Percentiles rank a stretch among this genome's conserved stretches.
Evolutionary conservation across 2,329 filamentous ascomycete species (phyloP).

Genomic region (Rhinocladiella similis): DNA sequence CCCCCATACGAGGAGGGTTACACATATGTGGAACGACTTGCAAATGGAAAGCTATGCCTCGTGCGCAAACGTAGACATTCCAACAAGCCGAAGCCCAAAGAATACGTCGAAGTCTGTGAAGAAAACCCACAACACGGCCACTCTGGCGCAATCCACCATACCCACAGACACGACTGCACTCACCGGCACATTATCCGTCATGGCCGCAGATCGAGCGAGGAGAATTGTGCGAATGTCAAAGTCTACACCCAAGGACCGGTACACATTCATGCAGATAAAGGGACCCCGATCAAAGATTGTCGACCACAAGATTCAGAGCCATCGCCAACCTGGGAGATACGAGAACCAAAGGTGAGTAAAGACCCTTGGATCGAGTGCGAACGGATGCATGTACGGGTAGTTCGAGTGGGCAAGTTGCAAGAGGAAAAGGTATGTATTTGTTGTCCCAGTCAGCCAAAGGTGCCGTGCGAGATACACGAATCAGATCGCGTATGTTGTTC

Average conservation of each 20-base stretch:
- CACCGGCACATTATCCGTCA: background rate
- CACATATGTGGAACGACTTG: conserved; percentile 1
- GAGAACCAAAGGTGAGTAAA: background rate
- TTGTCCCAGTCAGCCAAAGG: background rate
- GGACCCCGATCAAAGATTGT: background rate
- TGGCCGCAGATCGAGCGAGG: background rate
- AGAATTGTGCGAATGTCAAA: background rate
- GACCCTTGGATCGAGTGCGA: background rate
- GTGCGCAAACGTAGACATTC: background rate
- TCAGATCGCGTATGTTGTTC: background rate
- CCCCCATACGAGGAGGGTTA: background rate
- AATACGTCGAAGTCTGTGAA: background rate
- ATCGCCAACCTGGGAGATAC: background rate
- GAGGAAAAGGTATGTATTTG: background rate
- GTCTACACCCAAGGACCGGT: background rate
- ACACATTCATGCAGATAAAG: background rate
- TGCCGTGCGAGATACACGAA: background rate
- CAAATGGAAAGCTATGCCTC: background rate
- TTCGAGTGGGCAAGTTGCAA: background rate
- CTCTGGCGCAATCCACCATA: background rate
- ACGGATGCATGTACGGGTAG: background rate
- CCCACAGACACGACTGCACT: background rate
- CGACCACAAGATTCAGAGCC: background rate
- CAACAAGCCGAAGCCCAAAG: background rate
- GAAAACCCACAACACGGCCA: background rate